phyloP scores from a whole-genome alignment of 1,284 basidiomycete species.

The Malassezia japonica region DNA sequence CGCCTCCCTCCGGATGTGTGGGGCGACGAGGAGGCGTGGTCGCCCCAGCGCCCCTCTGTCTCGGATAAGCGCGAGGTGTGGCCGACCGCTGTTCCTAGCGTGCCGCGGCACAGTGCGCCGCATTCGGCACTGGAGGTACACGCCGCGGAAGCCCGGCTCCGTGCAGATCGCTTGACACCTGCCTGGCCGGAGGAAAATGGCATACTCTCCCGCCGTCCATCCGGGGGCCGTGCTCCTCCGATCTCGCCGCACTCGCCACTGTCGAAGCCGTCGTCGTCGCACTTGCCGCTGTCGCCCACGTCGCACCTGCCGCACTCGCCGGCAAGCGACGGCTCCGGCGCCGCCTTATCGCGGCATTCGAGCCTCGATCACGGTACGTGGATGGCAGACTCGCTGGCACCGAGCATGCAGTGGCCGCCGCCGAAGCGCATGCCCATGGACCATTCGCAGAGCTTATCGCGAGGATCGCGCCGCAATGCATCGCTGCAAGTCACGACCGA shows the following conservation, averaged over 20 bases:
- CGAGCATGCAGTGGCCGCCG: conserved; percentile 4
- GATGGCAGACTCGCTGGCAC: not conserved
- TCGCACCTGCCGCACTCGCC: too few species aligned
- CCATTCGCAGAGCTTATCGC: too few species aligned
- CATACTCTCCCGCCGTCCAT: too few species aligned
- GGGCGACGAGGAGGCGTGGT: too few species aligned
- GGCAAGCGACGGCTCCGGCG: too few species aligned
- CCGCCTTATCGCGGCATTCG: too few species aligned
- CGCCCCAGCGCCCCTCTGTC: too few species aligned
- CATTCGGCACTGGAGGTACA: conserved; percentile 2
- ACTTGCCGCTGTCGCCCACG: not conserved
- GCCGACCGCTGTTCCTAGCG: too few species aligned
- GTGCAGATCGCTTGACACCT: not conserved
- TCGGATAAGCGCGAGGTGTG: too few species aligned
- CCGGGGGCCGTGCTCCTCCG: too few species aligned
- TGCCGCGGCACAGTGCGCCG: conserved; percentile 15
- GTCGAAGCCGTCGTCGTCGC: not conserved
- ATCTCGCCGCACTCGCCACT: not conserved
- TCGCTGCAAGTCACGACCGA: not conserved
- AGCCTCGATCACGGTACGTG: not conserved
- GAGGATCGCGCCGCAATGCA: not conserved
- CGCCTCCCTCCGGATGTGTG: too few species aligned
- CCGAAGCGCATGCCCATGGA: not conserved
- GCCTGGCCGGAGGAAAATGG: too few species aligned
- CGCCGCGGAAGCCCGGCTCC: not conserved